These are phyloP conservation scores for Phytophthora hybrid DNA, from an alignment of 352 stramenopile species.

Conservation along the genomic window DNA sequence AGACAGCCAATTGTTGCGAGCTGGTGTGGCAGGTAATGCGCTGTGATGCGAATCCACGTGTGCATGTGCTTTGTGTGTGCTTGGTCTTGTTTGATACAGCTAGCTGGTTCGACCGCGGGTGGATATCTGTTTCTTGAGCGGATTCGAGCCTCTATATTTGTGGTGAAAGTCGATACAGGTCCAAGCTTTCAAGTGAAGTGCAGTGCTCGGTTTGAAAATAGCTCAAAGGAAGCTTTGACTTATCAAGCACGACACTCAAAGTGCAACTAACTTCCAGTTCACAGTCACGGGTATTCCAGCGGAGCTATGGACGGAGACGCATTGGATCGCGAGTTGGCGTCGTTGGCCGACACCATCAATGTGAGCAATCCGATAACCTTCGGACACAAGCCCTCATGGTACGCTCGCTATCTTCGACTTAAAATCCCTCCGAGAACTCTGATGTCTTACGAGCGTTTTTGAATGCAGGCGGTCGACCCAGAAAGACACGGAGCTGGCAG, in stretches of 20 bases:
- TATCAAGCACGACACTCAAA: neutral
- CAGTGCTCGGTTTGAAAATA: constrained; percentile 31
- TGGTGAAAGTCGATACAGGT: neutral
- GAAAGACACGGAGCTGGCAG: constrained; percentile 41
- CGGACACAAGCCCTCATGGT: constrained; percentile 78
- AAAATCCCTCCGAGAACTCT: neutral
- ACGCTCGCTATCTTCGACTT: constrained; percentile 16
- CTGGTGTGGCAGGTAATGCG: constrained; percentile 33
- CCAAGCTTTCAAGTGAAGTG: neutral
- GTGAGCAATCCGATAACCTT: constrained; percentile 86
- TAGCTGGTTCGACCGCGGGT: neutral
- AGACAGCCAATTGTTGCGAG: constrained; percentile 32
- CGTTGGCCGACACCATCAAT: constrained; percentile 73
- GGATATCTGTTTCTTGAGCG: neutral
- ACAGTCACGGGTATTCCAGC: neutral
- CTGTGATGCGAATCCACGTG: constrained; percentile 38
- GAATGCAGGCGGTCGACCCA: constrained; percentile 64
- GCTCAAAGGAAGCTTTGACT: neutral
- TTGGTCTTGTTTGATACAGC: constrained; percentile 11
- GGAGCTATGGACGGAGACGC: constrained; percentile 50
- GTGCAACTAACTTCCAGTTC: neutral
- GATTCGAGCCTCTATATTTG: constrained; percentile 16
- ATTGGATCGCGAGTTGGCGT: constrained; percentile 73
- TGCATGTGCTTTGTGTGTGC: constrained; percentile 32
- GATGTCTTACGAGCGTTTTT: constrained; percentile 10